phyloP scores from a whole-genome alignment of 73 alveolate genomes.

The Paramecium tetraurelia region DNA sequence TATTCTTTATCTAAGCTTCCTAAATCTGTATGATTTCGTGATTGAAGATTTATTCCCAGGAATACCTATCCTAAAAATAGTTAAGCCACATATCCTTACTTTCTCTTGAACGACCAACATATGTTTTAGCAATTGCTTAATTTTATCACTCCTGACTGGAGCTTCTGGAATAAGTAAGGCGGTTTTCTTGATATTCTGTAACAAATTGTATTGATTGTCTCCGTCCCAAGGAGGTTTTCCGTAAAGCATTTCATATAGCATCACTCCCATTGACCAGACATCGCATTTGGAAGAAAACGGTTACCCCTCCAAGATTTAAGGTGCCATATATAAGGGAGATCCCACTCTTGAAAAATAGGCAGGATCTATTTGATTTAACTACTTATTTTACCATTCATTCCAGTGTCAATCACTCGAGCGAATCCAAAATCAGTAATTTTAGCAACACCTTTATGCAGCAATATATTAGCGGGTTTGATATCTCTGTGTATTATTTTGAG shows the following conservation, averaged over 20 bases:
- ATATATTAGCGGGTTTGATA: constrained; percentile 60
- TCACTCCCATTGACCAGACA: constrained; percentile 64
- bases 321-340: constrained; percentile 66
- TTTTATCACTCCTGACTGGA: constrained; percentile 58
- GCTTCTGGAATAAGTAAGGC: constrained; percentile 25
- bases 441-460: constrained; percentile 57
- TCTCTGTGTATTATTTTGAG: constrained; percentile 62
- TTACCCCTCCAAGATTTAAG: constrained; percentile 61
- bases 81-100: neutral
- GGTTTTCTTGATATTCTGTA: constrained; percentile 22
- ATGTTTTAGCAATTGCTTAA: constrained; percentile 32
- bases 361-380: neutral
- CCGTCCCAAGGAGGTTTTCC: constrained; percentile 67
- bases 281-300: constrained; percentile 64
- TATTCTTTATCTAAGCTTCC: neutral
- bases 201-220: constrained; percentile 54
- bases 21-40: constrained; percentile 49
- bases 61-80: constrained; percentile 26
- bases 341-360: constrained; percentile 64
- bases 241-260: constrained; percentile 60
- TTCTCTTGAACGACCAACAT: constrained; percentile 55
- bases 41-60: constrained; percentile 55
- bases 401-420: constrained; percentile 23
- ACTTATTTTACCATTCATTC: constrained; percentile 25
- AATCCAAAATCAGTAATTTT: constrained; percentile 7